Evolutionary conservation across 1,139 yeast species (phyloP), one percentile per base, ranked within the genome.

Genomic region (Lodderomyces pseudojiufengensis): DNA sequence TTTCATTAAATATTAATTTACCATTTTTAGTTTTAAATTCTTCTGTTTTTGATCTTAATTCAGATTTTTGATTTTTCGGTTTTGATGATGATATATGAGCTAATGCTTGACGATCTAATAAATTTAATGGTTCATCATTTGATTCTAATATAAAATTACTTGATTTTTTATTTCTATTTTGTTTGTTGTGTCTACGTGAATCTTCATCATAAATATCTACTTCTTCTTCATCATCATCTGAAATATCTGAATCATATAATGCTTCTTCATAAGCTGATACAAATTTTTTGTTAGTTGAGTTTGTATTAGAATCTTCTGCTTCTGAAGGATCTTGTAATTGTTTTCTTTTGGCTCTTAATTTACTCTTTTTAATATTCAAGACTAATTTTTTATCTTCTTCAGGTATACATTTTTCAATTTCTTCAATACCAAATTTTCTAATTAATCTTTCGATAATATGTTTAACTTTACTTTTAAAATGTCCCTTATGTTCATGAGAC

Each of bases 401-500:
- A 11, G 99, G 99, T 63, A 92, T 88, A 35, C 79, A 78, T 36
- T 66, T 66, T 54, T 84, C 95, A 39, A 92, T 76, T 26, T 68
- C 75, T 26, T 88, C 97, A 45, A 78, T 75, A 12, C 98, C 97
- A 55, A 86, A 88, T 53, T 88, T 81, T 59, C 98, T 78, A 38
- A 92, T 77, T 52, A 92, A 69, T 53, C 98, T 78, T 68, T 92
- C 98, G 44, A 92, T 70, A 43, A 92, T 84, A 54, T 92, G 97
- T 65, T 87, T 87, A 29, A 92, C 94, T 61, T 86, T 90, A 21
- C 88, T 76, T 57, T 86, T 87, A 73, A 94, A 90, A 54, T 88
- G 96, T 28, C 95, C 95, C 52, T 86, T 86, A 62, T 90, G 97
- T 57, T 88, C 97, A 57, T 87, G 95, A 29, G 96, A 86, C 95